Evolutionary conservation across 768 basidiomycete species (phyloP).

Genomic region (Boletus barrowsii): DNA sequence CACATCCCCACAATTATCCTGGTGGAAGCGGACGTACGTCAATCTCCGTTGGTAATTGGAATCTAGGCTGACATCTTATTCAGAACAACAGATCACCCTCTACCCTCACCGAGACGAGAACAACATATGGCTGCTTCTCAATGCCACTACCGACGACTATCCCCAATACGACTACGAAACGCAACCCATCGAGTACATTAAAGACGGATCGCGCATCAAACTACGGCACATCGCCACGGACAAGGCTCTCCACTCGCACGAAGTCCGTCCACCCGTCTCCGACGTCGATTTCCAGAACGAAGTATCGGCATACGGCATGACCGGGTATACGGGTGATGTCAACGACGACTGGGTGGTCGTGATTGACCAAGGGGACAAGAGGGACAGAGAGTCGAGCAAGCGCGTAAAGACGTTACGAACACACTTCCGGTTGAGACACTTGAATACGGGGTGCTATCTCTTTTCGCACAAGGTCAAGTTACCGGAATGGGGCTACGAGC

Average conservation of each 20-base stretch:
- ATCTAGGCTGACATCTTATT: background rate
- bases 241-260: conserved; percentile 92
- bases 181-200: conserved; percentile 60
- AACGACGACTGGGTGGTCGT: conserved; percentile 95
- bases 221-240: conserved; percentile 77
- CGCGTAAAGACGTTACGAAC: conserved; percentile 79
- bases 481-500: conserved; percentile 96
- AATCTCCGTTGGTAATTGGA: background rate
- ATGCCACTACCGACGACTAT: conserved; percentile 53
- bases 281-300: conserved; percentile 99
- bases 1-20: conserved; percentile 88
- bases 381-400: conserved; percentile 64
- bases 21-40: conserved; percentile 82
- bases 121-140: conserved; percentile 87
- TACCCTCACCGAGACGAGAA: conserved; percentile 98
- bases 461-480: conserved; percentile 98
- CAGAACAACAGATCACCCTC: conserved; percentile 98
- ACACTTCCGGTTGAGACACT: conserved; percentile 78
- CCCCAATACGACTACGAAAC: conserved; percentile 48
- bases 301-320: conserved; percentile 90
- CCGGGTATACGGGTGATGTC: conserved; percentile 80
- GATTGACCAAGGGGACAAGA: conserved; percentile 65
- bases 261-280: conserved; percentile 88
- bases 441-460: conserved; percentile 89
- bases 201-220: conserved; percentile 67